A percentile compares a stretch with the other conserved stretches of the same genome.
phyloP scores from a whole-genome alignment of 2,329 filamentous ascomycete species.

The Tricladium varicosporioides region DNA sequence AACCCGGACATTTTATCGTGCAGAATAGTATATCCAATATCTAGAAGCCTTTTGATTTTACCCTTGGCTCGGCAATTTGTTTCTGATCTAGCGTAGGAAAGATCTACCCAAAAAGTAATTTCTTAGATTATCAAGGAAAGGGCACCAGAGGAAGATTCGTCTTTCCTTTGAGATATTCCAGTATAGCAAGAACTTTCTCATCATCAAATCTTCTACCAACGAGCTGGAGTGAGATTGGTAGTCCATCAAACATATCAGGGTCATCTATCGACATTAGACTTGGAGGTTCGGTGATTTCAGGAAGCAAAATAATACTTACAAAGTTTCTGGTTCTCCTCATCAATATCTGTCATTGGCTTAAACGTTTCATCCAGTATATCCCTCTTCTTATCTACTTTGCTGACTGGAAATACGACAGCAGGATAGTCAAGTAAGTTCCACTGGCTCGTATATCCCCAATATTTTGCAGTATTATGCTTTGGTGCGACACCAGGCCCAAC shows the following conservation, averaged over 20 bases:
- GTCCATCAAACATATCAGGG: slow-evolving; percentile 32
- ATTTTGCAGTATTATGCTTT: slow-evolving; percentile 46
- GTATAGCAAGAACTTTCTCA: slow-evolving; percentile 31
- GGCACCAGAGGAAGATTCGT: neutral
- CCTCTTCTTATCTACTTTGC: slow-evolving; percentile 25
- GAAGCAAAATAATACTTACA: slow-evolving; percentile 26
- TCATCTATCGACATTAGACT: slow-evolving; percentile 24
- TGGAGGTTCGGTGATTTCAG: no score
- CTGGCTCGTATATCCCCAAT: slow-evolving; percentile 62
- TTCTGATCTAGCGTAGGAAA: no score
- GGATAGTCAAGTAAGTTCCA: slow-evolving; percentile 71
- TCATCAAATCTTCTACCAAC: slow-evolving; percentile 35
- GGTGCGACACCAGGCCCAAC: slow-evolving; percentile 51
- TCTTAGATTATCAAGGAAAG: neutral
- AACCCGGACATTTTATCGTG: no score
- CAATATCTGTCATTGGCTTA: slow-evolving; percentile 28
- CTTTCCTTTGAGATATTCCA: slow-evolving; percentile 16
- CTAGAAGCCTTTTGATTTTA: no score
- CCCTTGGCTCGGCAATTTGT: no score
- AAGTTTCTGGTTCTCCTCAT: slow-evolving; percentile 24
- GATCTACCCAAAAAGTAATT: no score
- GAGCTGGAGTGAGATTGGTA: slow-evolving; percentile 40
- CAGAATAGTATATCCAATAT: neutral
- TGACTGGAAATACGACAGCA: slow-evolving; percentile 56
- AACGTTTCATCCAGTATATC: slow-evolving; percentile 24